phyloP scores from a whole-genome alignment of 345 rosid species.

The Abelmoschus esculentus region DNA sequence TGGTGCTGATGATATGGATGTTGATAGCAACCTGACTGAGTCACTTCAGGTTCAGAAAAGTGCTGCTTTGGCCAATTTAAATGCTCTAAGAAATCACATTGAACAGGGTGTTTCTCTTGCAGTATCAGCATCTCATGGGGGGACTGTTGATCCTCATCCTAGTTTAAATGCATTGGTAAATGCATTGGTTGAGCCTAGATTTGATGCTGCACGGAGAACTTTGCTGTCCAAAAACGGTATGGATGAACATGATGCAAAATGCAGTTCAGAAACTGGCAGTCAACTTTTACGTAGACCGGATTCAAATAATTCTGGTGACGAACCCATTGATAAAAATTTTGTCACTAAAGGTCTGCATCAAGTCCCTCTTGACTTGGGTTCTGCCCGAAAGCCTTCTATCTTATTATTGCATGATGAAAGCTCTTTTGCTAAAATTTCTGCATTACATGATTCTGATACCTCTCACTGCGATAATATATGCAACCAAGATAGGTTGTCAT shows the following conservation, averaged over 20 bases:
- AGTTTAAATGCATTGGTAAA: conserved; percentile 21
- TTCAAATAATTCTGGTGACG: conserved; percentile 19
- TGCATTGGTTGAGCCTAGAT: conserved; percentile 22
- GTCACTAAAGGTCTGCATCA: conserved; percentile 26
- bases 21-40: conserved; percentile 24
- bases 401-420: conserved; percentile 21
- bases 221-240: conserved; percentile 16
- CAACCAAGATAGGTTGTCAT: conserved; percentile 30
- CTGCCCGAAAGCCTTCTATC: conserved; percentile 22
- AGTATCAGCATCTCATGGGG: conserved; percentile 18
- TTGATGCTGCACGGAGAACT: conserved; percentile 14
- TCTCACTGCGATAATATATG: conserved; percentile 19
- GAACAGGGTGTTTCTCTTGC: conserved; percentile 18
- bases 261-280: conserved; percentile 15
- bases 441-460: conserved; percentile 25
- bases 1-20: conserved; percentile 12
- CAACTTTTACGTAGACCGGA: conserved; percentile 27
- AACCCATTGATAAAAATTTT: conserved; percentile 24
- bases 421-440: conserved; percentile 17
- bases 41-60: conserved; percentile 21
- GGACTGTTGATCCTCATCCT: conserved; percentile 21
- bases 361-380: conserved; percentile 27
- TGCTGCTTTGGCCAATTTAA: conserved; percentile 20
- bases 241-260: conserved; percentile 2
- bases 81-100: conserved; percentile 19